phyloP scores from a whole-genome alignment of 352 stramenopile species.

The Globisporangium ultimum region DNA sequence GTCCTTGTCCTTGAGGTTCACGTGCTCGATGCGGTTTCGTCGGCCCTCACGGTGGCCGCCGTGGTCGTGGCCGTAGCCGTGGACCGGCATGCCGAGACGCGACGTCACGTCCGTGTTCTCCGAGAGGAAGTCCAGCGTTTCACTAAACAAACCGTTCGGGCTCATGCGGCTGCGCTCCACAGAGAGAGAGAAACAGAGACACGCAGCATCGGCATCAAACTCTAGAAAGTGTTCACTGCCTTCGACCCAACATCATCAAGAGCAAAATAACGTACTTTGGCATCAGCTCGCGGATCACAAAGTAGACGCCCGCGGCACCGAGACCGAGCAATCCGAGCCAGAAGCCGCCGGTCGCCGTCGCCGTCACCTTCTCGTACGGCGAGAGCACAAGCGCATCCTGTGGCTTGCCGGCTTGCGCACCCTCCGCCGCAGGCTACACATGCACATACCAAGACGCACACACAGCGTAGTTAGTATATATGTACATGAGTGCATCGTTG shows the following conservation, averaged over 20 bases:
- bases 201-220: neutral
- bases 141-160: conserved; percentile 77
- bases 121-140: conserved; percentile 69
- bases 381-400: conserved; percentile 87
- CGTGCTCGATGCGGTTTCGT: conserved; percentile 95
- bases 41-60: conserved; percentile 90
- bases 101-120: conserved; percentile 73
- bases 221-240: too few species aligned
- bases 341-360: conserved; percentile 82
- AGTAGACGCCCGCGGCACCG: conserved; percentile 87
- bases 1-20: conserved; percentile 89
- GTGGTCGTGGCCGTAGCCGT: conserved; percentile 93
- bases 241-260: neutral
- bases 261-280: conserved; percentile 61
- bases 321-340: conserved; percentile 87
- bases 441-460: neutral
- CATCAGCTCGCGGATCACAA: conserved; percentile 90
- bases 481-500: too few species aligned
- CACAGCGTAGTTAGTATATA: neutral
- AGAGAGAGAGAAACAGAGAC: conserved; percentile 6
- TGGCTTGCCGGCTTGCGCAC: conserved; percentile 44
- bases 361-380: conserved; percentile 93
- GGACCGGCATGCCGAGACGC: conserved; percentile 86
- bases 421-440: conserved; percentile 26
- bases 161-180: conserved; percentile 61